These are phyloP conservation scores for Dendrocalamus sinicus DNA, from an alignment of 176 grass and related monocot genomes.

Conservation along the genomic window DNA sequence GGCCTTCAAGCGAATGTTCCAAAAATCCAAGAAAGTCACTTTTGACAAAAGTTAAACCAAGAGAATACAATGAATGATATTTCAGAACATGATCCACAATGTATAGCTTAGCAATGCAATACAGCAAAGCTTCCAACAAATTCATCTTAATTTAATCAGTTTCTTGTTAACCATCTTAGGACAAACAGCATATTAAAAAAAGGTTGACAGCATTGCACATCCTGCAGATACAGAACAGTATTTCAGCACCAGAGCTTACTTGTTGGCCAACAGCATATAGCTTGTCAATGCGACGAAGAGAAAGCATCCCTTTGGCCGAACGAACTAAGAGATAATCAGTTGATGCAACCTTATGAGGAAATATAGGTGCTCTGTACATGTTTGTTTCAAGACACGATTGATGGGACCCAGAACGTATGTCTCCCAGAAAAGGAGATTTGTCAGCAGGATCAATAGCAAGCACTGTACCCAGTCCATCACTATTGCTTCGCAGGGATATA, in stretches of 20 bases:
- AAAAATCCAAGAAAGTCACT: not conserved
- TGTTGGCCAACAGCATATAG: slow-evolving; percentile 91
- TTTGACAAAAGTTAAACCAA: not conserved
- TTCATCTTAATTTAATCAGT: not conserved
- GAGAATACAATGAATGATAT: not conserved
- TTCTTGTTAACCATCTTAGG: not conserved
- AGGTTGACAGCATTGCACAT: slow-evolving; percentile 16
- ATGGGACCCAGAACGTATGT: slow-evolving; percentile 67
- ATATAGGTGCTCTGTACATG: slow-evolving; percentile 89
- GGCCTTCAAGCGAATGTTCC: not conserved
- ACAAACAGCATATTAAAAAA: slow-evolving; percentile 12
- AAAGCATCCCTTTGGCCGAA: slow-evolving; percentile 83
- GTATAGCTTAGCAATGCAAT: not conserved
- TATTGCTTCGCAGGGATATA: slow-evolving; percentile 62
- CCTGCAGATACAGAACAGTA: slow-evolving; percentile 23
- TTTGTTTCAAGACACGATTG: slow-evolving; percentile 92
- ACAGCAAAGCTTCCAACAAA: not conserved
- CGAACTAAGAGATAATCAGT: slow-evolving; percentile 97
- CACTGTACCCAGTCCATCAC: slow-evolving; percentile 71
- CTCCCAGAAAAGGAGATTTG: slow-evolving; percentile 94
- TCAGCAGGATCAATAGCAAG: slow-evolving; percentile 82
- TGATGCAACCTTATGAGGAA: slow-evolving; percentile 76
- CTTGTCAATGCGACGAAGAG: slow-evolving; percentile 81
- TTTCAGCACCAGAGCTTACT: slow-evolving; percentile 52
- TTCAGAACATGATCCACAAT: not conserved